Base-by-base conservation (phyloP, 2,329 filamentous ascomycete genomes). In the Laburnicola sp. region DNA sequence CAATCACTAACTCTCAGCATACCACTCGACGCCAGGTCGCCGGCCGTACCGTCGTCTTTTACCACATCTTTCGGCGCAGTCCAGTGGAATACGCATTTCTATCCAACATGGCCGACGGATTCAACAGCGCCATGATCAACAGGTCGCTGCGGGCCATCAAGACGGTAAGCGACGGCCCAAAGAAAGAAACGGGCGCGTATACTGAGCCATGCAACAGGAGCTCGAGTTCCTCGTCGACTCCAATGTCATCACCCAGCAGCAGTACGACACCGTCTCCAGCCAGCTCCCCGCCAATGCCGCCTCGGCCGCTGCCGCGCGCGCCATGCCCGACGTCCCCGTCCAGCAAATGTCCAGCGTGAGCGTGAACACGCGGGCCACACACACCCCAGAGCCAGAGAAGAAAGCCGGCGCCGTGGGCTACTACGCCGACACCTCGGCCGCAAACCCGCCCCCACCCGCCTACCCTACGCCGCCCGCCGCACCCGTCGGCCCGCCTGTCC, bases 161-260 rank as follows among this genome's bases (percentile, higher is more conserved):
- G 78, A 91, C 87, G 69, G 91, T 91, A 78, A 63, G 84, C 57
- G 38, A 42, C 23, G 16, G 44, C 11, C 21, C 1, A 21, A 21
- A 32, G 6, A 10, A n/a, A 16, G 3, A 23, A 35, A 16, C 16
- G 26, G n/a, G 36, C 28, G n/a, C 46, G 22, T 30, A 21, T 54
- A 65, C 54, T 57, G 50, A 70, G 55, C 16, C 28, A 41, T 25
- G 16, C 37, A 37, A 34, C 61, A 96, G 92, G 92, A 97, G 78
- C 88, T 97, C 54, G 91, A 96, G 74, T 88, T 86, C 62, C 88
- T 97, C 54, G 83, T 90, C 61, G 92, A 96, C 72, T 85, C 88
- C 66, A 86, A 86, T 60, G 80, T 92, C 67, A 89, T 97, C 71
- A 85, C 82, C 57, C 86, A 89, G 53, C 77, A 85, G 49, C 85